Evolutionary conservation across 805 yeast species (phyloP).

Genomic region (Zygosaccharomyces gambellarensis): DNA sequence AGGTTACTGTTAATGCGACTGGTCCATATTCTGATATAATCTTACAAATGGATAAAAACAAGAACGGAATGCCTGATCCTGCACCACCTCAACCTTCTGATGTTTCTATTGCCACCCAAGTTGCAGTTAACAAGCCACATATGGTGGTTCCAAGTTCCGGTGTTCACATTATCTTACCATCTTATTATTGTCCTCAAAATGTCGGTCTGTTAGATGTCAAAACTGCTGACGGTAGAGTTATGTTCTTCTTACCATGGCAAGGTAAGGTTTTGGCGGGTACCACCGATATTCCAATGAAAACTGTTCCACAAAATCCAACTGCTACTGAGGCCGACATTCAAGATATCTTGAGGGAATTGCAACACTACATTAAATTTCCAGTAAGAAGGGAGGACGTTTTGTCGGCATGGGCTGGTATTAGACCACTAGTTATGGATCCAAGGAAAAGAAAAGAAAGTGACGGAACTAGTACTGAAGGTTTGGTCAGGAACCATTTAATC

Average conservation of each 20-base stretch:
- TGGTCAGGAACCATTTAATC: slow-evolving; percentile 85
- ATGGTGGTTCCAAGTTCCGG: slow-evolving; percentile 96
- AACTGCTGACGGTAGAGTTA: slow-evolving; percentile 91
- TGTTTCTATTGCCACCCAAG: slow-evolving; percentile 28
- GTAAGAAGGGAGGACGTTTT: slow-evolving; percentile 86
- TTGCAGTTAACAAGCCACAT: slow-evolving; percentile 44
- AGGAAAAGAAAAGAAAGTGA: slow-evolving; percentile 44
- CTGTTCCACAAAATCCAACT: slow-evolving; percentile 67
- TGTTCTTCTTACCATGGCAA: slow-evolving; percentile 98
- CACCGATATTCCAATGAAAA: slow-evolving; percentile 80
- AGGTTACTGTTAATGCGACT: slow-evolving; percentile 82
- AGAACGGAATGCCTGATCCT: slow-evolving; percentile 58
- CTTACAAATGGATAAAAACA: slow-evolving; percentile 78
- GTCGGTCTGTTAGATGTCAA: slow-evolving; percentile 89
- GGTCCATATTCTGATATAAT: slow-evolving; percentile 88
- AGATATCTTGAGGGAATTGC: slow-evolving; percentile 81
- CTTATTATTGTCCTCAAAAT: slow-evolving; percentile 80
- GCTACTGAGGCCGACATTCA: slow-evolving; percentile 86
- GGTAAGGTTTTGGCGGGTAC: slow-evolving; percentile 96
- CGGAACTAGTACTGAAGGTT: slow-evolving; percentile 64
- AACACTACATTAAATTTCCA: slow-evolving; percentile 83
- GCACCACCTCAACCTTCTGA: slow-evolving; percentile 20
- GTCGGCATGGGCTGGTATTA: slow-evolving; percentile 95
- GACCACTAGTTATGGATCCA: slow-evolving; percentile 90
- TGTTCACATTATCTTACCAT: slow-evolving; percentile 88